Conservation (phyloP, 148 eudicot genomes). For the Rhododendron ovatum region DNA sequence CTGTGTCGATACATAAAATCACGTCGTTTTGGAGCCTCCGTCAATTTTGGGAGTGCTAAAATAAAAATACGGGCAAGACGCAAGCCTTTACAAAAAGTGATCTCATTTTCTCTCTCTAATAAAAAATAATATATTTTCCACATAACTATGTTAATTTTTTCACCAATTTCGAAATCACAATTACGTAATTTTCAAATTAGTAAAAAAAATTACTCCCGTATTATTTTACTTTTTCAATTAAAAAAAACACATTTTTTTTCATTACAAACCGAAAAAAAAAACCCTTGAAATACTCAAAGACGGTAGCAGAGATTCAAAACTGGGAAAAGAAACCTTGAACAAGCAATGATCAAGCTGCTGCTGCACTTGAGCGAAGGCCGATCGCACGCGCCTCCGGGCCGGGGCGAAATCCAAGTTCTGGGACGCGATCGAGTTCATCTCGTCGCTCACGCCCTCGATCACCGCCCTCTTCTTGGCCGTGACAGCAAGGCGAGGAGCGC, state of each 20-base stretch:
- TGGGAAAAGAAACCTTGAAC: slow-evolving; percentile 47
- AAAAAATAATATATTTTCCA: background rate
- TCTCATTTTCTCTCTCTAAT: background rate
- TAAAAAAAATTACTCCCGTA: background rate
- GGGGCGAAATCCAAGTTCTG: slow-evolving; percentile 65
- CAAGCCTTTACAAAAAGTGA: background rate
- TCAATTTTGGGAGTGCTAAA: no score
- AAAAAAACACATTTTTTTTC: background rate
- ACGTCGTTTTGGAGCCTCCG: no score
- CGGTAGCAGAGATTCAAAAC: no score
- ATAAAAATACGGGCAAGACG: background rate
- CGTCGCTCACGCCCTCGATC: slow-evolving; percentile 73
- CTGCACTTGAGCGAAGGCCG: slow-evolving; percentile 63
- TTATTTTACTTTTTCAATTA: no score
- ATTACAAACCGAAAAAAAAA: no score
- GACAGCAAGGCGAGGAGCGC: slow-evolving; percentile 16
- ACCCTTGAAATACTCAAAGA: background rate
- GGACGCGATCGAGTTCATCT: slow-evolving; percentile 50
- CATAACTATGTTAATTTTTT: background rate
- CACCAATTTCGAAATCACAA: background rate
- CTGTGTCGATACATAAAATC: no score
- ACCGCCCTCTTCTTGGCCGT: slow-evolving; percentile 33
- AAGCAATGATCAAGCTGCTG: slow-evolving; percentile 75
- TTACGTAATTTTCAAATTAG: background rate
- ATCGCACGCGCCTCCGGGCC: slow-evolving; percentile 66